phyloP scores from a whole-genome alignment of 129 eudicot genomes.

The Cynara cardunculus region DNA sequence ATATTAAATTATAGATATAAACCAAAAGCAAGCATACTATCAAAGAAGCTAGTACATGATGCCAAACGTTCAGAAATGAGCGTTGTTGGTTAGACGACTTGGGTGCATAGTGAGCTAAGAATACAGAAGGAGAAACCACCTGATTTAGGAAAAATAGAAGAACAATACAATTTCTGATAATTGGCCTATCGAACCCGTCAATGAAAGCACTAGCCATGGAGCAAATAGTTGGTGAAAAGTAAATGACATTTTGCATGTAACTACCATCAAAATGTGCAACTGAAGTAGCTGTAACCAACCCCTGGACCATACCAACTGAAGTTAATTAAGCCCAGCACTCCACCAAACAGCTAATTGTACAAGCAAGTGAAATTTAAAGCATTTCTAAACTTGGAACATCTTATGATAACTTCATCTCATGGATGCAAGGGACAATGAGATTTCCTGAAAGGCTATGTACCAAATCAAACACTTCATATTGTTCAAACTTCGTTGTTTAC shows the following conservation, averaged over 20 bases:
- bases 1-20: constrained; percentile 4
- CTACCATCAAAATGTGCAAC: not conserved
- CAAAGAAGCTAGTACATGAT: not conserved
- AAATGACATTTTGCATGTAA: not conserved
- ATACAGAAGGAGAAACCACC: not conserved
- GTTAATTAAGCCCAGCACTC: not conserved
- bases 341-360: not conserved
- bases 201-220: not conserved
- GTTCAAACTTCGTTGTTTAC: not conserved
- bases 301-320: not conserved
- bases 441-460: not conserved
- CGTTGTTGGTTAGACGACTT: not conserved
- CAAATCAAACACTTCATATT: not conserved
- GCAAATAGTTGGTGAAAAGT: not conserved
- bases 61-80: not conserved
- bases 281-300: not conserved
- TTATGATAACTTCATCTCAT: not conserved
- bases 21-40: constrained; percentile 14
- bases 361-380: not conserved
- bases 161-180: too few relatives aligned
- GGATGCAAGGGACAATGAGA: not conserved
- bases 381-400: not conserved
- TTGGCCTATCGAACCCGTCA: too few relatives aligned
- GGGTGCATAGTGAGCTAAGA: not conserved
- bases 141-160: too few relatives aligned